These are phyloP conservation scores for Blastocystis hominis DNA, from an alignment of 352 stramenopile genomes.

Conservation along the genomic window DNA sequence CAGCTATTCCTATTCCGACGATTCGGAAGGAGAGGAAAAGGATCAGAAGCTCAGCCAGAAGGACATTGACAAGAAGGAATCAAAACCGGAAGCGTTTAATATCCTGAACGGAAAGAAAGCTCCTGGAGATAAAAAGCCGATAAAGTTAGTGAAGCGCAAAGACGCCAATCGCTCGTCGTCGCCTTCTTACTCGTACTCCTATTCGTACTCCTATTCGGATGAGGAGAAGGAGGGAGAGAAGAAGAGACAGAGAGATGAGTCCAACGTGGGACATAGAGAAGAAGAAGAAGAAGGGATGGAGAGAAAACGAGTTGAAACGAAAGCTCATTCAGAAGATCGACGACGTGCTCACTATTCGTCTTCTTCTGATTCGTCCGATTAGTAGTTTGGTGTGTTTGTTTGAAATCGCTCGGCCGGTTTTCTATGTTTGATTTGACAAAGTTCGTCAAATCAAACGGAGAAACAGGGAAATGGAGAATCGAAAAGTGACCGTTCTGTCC, in stretches of 20 bases:
- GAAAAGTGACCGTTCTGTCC: neutral
- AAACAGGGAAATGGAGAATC: slow-evolving; percentile 12
- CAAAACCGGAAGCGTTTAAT: neutral
- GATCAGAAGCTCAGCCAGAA: too few species aligned
- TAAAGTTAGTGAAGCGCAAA: neutral
- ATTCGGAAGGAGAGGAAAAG: neutral
- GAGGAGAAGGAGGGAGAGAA: neutral
- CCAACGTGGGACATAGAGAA: too few species aligned
- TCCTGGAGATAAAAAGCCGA: neutral
- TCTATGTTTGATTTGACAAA: neutral
- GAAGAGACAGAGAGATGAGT: neutral
- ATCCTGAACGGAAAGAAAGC: neutral
- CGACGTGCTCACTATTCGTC: neutral
- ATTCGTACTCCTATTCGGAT: neutral
- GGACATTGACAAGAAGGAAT: neutral
- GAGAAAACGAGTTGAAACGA: neutral
- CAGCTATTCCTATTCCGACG: neutral
- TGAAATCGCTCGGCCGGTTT: neutral
- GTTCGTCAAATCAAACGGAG: neutral
- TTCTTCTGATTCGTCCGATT: neutral
- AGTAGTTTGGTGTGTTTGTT: neutral
- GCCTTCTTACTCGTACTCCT: neutral
- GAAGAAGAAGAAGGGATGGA: neutral
- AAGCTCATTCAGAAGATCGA: neutral
- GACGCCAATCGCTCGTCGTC: neutral